Evolutionary conservation across 2,329 filamentous ascomycete genomes (phyloP).

Genomic region (Aureobasidium sp.): DNA sequence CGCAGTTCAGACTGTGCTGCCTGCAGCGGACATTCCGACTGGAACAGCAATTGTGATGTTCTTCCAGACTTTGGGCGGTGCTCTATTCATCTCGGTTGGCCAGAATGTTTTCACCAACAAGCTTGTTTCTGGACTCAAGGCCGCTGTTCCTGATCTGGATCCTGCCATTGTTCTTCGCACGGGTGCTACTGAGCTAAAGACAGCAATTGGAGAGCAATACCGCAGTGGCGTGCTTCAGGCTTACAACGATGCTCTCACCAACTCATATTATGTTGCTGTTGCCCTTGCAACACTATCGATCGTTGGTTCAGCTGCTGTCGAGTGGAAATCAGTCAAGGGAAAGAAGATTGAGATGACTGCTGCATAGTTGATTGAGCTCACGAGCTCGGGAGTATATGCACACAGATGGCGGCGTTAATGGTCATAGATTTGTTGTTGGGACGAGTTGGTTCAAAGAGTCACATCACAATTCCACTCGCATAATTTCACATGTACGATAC

Average conservation of each 20-base stretch:
- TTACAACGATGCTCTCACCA: slow-evolving; percentile 56
- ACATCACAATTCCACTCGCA: too few relatives aligned
- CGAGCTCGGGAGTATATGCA: too few relatives aligned
- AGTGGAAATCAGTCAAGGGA: slow-evolving; percentile 61
- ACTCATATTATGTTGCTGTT: slow-evolving; percentile 55
- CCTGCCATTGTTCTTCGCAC: slow-evolving; percentile 37
- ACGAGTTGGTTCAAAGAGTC: too few relatives aligned
- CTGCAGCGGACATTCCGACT: slow-evolving; percentile 39
- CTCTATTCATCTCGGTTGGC: slow-evolving; percentile 44
- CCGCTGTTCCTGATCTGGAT: slow-evolving; percentile 37
- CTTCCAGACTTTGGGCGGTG: slow-evolving; percentile 42
- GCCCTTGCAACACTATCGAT: slow-evolving; percentile 49
- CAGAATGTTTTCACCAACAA: slow-evolving; percentile 47
- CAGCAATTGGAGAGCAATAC: slow-evolving; percentile 44
- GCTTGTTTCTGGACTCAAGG: slow-evolving; percentile 35
- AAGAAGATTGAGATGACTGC: slow-evolving; percentile 35
- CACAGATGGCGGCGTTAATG: too few relatives aligned
- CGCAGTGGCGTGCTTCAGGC: slow-evolving; percentile 51
- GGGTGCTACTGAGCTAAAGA: slow-evolving; percentile 54
- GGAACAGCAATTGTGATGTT: slow-evolving; percentile 46
- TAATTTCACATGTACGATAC: too few relatives aligned
- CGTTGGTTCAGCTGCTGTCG: slow-evolving; percentile 48
- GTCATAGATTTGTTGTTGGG: too few relatives aligned
- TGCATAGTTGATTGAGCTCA: too few relatives aligned
- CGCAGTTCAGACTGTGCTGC: slow-evolving; percentile 41